phyloP scores from a whole-genome alignment of 306 rosid species.

The Cercis canadensis region DNA sequence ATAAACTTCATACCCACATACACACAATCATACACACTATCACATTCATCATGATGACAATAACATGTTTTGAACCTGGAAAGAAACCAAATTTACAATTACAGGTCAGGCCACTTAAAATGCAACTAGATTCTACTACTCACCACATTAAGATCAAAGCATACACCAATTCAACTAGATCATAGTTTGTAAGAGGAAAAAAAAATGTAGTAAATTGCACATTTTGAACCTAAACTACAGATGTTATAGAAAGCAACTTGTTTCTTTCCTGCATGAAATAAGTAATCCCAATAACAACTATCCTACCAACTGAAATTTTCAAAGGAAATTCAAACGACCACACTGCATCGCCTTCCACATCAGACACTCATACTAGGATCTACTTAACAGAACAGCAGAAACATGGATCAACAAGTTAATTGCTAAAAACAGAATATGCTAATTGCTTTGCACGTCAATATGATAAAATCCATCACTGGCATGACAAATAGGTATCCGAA shows the following conservation, averaged over 20 bases:
- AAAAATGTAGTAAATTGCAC: constrained; percentile 15
- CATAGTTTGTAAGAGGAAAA: constrained; percentile 23
- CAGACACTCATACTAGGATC: constrained; percentile 23
- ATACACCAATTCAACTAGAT: constrained; percentile 1
- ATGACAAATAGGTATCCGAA: constrained; percentile 27
- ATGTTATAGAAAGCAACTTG: constrained; percentile 5
- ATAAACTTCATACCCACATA: not conserved
- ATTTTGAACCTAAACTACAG: constrained; percentile 19
- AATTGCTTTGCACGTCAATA: constrained; percentile 17
- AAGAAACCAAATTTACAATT: constrained; percentile 1
- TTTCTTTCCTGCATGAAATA: not conserved
- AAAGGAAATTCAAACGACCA: constrained; percentile 13
- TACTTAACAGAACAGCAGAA: constrained; percentile 6
- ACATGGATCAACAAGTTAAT: constrained; percentile 32
- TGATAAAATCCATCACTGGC: constrained; percentile 22
- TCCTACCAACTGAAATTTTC: not conserved
- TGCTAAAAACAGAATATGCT: constrained; percentile 15
- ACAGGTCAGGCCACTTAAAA: not conserved
- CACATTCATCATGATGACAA: not conserved
- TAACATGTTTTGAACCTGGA: constrained; percentile 12
- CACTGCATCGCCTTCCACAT: not conserved
- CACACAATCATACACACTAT: too few species aligned
- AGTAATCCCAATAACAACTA: constrained; percentile 15
- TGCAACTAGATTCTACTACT: not conserved
- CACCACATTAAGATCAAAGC: constrained; percentile 20